A percentile compares a stretch with the other conserved stretches of the same genome.
These are phyloP conservation scores for Nothophaeocryptopus gaeumannii DNA, from an alignment of 2,329 filamentous ascomycete species.

Conservation along the genomic window DNA sequence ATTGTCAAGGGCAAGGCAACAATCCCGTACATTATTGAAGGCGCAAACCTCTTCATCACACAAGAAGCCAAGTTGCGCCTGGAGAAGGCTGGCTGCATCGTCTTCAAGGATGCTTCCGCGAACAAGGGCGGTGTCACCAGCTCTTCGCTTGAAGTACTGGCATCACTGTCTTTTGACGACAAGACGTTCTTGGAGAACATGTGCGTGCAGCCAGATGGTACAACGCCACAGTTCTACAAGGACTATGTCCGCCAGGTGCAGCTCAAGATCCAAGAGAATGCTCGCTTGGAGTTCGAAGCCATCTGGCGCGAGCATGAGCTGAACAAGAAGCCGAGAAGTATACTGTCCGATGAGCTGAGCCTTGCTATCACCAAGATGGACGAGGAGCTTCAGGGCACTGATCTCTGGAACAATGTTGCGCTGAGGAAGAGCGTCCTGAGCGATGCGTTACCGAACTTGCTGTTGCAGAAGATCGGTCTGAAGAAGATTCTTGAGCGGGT, in stretches of 20 bases:
- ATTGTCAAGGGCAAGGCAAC: constrained; percentile 84
- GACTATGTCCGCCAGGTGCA: constrained; percentile 91
- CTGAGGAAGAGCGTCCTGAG: constrained; percentile 74
- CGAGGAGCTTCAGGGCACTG: constrained; percentile 90
- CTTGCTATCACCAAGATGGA: constrained; percentile 93
- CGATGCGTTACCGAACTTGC: constrained; percentile 79
- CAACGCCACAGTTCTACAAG: constrained; percentile 85
- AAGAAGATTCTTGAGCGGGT: constrained; percentile 80
- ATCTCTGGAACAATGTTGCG: constrained; percentile 80
- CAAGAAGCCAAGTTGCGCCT: constrained; percentile 95
- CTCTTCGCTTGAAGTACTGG: constrained; percentile 92
- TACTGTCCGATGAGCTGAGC: constrained; percentile 88
- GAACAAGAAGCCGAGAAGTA: constrained; percentile 74
- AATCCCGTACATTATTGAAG: constrained; percentile 95
- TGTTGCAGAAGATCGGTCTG: constrained; percentile 86
- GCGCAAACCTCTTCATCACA: constrained; percentile 97
- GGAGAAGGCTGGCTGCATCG: constrained; percentile 87
- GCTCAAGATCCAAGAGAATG: constrained; percentile 85
- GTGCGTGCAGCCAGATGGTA: constrained; percentile 77
- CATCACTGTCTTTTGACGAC: constrained; percentile 91
- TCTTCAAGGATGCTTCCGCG: constrained; percentile 96
- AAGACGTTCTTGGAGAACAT: constrained; percentile 85
- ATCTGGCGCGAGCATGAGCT: constrained; percentile 93
- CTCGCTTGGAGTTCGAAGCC: constrained; percentile 90
- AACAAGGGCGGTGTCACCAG: constrained; percentile 99